Conservation (phyloP, 306 rosid genomes). For the Dalbergia oliveri region DNA sequence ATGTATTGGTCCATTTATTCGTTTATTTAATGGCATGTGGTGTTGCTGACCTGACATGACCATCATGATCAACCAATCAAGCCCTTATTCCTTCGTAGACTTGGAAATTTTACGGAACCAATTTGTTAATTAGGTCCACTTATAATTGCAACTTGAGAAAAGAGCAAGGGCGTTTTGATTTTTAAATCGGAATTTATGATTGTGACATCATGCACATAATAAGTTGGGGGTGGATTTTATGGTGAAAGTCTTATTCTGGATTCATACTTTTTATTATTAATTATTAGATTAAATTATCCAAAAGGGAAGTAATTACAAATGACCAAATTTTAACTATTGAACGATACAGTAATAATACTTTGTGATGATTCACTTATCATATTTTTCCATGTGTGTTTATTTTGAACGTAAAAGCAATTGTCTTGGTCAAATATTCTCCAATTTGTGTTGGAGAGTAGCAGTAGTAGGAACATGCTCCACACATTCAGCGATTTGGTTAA, state of each 20-base stretch:
- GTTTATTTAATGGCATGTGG: conserved; percentile 39
- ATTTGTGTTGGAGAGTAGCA: conserved; percentile 26
- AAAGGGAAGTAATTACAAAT: neutral
- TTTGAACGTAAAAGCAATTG: neutral
- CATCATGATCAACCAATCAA: conserved; percentile 46
- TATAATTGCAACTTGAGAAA: conserved; percentile 19
- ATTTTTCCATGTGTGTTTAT: neutral
- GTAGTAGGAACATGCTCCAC: conserved; percentile 48
- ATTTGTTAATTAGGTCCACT: conserved; percentile 27
- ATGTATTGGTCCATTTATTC: conserved; percentile 37
- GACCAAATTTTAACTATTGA: conserved; percentile 3
- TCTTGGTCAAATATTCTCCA: conserved; percentile 30
- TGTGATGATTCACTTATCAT: neutral
- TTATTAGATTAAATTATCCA: too few species aligned
- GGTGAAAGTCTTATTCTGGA: too few species aligned
- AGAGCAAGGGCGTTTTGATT: neutral
- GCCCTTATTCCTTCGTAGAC: conserved; percentile 1
- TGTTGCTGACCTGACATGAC: conserved; percentile 37
- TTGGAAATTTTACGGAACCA: conserved; percentile 7
- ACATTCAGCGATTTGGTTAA: conserved; percentile 48
- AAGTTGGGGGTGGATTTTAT: neutral
- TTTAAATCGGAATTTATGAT: conserved; percentile 1
- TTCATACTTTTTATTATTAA: too few species aligned
- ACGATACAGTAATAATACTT: neutral
- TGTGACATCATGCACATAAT: conserved; percentile 18